Percentiles rank a stretch among this genome's conserved stretches.
These are phyloP conservation scores for Leishmania arabica DNA, from an alignment of 208 protist genomes.

Conservation along the genomic window DNA sequence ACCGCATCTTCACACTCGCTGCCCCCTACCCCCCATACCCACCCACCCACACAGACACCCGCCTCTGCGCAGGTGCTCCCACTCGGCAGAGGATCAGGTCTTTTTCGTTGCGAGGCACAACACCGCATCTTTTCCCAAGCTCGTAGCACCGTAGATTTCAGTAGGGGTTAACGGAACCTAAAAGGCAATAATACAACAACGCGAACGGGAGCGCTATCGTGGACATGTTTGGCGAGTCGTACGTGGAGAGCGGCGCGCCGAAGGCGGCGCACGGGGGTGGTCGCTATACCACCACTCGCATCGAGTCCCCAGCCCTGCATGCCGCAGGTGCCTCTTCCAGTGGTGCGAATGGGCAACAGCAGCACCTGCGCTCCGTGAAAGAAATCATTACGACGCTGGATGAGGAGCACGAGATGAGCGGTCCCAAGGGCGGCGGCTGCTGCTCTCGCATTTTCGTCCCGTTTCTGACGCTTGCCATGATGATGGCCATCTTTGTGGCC, in stretches of 20 bases:
- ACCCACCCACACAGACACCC: background rate
- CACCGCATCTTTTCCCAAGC: background rate
- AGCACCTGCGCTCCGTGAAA: constrained; percentile 50
- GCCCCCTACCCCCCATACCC: background rate
- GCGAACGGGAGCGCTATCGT: background rate
- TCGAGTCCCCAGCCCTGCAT: background rate
- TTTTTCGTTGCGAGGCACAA: background rate
- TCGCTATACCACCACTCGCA: background rate
- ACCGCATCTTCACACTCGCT: background rate
- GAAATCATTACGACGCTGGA: constrained; percentile 59
- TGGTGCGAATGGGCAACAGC: constrained; percentile 1
- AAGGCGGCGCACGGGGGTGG: constrained; percentile 2
- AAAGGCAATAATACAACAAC: background rate
- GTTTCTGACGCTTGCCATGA: constrained; percentile 37
- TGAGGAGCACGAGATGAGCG: constrained; percentile 49
- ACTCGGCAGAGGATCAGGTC: background rate
- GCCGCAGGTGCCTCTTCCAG: background rate
- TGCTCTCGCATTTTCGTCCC: constrained; percentile 73
- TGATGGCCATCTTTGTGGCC: constrained; percentile 35
- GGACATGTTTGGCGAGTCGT: constrained; percentile 49
- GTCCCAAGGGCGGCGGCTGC: constrained; percentile 58
- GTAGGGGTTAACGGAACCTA: background rate
- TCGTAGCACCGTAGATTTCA: background rate
- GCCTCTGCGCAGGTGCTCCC: background rate
- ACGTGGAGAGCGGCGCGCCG: constrained; percentile 22